Base-by-base conservation (phyloP, 192 early-diverging fungal species). In the Globomyces pollinis-pini region DNA sequence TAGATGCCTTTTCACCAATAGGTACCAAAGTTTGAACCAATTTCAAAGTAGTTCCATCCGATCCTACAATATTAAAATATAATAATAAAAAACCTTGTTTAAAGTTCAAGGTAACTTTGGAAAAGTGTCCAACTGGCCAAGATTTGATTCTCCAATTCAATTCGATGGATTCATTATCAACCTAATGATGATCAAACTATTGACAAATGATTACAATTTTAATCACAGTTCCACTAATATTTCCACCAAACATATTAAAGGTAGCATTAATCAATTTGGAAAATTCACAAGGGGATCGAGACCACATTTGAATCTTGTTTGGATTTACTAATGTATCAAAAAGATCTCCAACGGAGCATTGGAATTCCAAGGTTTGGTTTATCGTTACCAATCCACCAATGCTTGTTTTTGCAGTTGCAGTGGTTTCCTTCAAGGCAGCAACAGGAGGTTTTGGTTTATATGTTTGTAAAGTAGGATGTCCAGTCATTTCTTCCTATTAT, bases 101-200 rank as follows among this genome's bases (percentile, higher is more conserved):
- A 35, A 97, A 77, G 6, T 70, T 67, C 36, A 97, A 67, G 8
- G 74, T 87, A 33, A 94, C 92, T 2, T 77, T 86, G 1, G 93
- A 95, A 62, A 70, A 88, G 61, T 97, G 91, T 24, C 75, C 89
- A 66, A 79, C 76, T 35, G 92, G 89, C 94, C 94, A 97, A 12
- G 80, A 73, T 64, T 78, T 86, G 47, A 89, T 65, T 44, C 92
- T 78, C 94, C 94, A 97, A 47, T 73, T 87, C 72, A 87, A 80
- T 50, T 87, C 85, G 65, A 97, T 89, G 60, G 75, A 84, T 65
- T 88, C 79, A 56, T 86, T 85, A 23, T 53, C 35, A 8, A 56
- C 66, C 66, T 68, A 64, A 16, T 3, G n/a, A n/a, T n/a, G n/a
- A n/a, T 45, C 15, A 15, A 1, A 26, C 18, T 33, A 39, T 35